These are phyloP conservation scores for barrel medic (Medicago truncatula) DNA, from an alignment of 306 rosid species.

Conservation along the genomic window MtrunA17r5.0-ANR NC_053043.1:19851501-19852000, in stretches of 20 bases:
- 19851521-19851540: constrained; percentile 73
- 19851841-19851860: constrained; percentile 45
- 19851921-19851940: constrained; percentile 21
- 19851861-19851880: constrained; percentile 31
- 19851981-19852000: constrained; percentile 18
- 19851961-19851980: constrained; percentile 17
- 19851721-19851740: constrained; percentile 78
- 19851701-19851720: constrained; percentile 85
- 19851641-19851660: constrained; percentile 87
- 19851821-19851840: constrained; percentile 31
- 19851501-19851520: constrained; percentile 84
- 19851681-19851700: constrained; percentile 61
- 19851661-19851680: constrained; percentile 68
- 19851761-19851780: constrained; percentile 62
- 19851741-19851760: constrained; percentile 63
- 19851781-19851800: constrained; percentile 12
- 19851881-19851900: constrained; percentile 26
- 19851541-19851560: constrained; percentile 97
- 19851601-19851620: constrained; percentile 67
- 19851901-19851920: constrained; percentile 36
- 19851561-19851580: constrained; percentile 87
- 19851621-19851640: constrained; percentile 74
- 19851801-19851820: constrained; percentile 14
- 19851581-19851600: constrained; percentile 82
- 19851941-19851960: constrained; percentile 5